Evolutionary conservation across 2,329 filamentous ascomycete genomes (phyloP).

Genomic region (Claviceps citrina): DNA sequence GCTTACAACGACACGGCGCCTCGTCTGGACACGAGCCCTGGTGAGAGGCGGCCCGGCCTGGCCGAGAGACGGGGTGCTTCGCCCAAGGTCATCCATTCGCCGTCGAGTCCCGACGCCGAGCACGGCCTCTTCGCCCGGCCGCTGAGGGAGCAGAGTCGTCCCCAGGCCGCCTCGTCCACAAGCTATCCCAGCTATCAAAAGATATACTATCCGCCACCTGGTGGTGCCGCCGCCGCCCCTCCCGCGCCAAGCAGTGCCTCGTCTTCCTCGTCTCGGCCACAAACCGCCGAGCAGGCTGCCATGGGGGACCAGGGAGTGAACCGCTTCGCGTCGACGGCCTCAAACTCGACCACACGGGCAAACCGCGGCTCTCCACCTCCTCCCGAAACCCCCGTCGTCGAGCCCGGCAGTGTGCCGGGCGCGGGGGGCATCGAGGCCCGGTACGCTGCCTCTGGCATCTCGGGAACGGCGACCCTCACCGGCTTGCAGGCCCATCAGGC

Average conservation of each 20-base stretch:
- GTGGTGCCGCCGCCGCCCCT: slow-evolving; percentile 17
- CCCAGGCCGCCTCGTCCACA: slow-evolving; percentile 25
- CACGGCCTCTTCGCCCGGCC: slow-evolving; percentile 67
- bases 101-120: slow-evolving; percentile 60
- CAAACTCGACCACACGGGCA: slow-evolving; percentile 81
- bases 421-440: slow-evolving; percentile 80
- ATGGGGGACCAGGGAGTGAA: slow-evolving; percentile 38
- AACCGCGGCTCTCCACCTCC: slow-evolving; percentile 87
- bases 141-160: slow-evolving; percentile 27
- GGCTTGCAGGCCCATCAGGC: slow-evolving; percentile 46
- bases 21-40: slow-evolving; percentile 39
- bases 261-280: slow-evolving; percentile 8
- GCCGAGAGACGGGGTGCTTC: slow-evolving; percentile 71
- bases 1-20: slow-evolving; percentile 35
- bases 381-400: slow-evolving; percentile 76
- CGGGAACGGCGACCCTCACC: slow-evolving; percentile 67
- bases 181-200: slow-evolving; percentile 37
- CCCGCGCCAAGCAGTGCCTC: slow-evolving; percentile 17
- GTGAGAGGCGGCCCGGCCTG: slow-evolving; percentile 47
- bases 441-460: slow-evolving; percentile 82
- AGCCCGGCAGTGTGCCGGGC: slow-evolving; percentile 52
- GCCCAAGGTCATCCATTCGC: slow-evolving; percentile 70
- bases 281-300: slow-evolving; percentile 12
- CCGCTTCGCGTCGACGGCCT: slow-evolving; percentile 65
- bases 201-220: slow-evolving; percentile 46